A percentile compares a stretch with the other conserved stretches of the same genome.
These are phyloP conservation scores for Micractinium conductrix DNA, from an alignment of 139 green algal genomes.

Conservation along the genomic window DNA sequence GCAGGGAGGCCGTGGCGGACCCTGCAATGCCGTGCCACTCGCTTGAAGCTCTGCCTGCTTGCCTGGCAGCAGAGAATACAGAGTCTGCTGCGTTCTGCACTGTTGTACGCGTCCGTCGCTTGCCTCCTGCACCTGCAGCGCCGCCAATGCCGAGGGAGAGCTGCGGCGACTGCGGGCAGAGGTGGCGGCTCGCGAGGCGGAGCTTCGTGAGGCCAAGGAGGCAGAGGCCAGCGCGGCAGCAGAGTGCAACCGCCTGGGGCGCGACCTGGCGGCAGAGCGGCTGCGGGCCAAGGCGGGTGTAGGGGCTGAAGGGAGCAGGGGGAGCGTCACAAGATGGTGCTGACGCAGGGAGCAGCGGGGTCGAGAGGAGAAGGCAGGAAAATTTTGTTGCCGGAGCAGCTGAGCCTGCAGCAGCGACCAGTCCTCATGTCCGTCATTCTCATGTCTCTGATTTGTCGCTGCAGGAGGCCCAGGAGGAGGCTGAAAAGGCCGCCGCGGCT, in stretches of 20 bases:
- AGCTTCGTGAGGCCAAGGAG: not conserved
- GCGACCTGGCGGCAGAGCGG: constrained; percentile 16
- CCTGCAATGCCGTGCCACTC: too few relatives aligned
- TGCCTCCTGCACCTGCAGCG: not conserved
- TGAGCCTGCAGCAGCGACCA: too few relatives aligned
- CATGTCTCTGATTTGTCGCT: not conserved
- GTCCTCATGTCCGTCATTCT: too few relatives aligned
- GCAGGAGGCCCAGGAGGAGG: not conserved
- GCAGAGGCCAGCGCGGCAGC: constrained; percentile 5
- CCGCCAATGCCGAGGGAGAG: not conserved
- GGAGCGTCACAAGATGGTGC: too few relatives aligned
- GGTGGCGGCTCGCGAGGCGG: constrained; percentile 15
- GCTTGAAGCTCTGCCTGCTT: too few relatives aligned
- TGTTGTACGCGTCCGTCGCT: too few relatives aligned
- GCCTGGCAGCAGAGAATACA: too few relatives aligned
- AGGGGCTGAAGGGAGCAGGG: too few relatives aligned
- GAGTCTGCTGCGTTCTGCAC: too few relatives aligned
- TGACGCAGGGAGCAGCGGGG: too few relatives aligned
- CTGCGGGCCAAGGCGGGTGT: constrained; percentile 18
- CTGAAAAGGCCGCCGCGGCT: not conserved
- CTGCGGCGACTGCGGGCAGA: constrained; percentile 8
- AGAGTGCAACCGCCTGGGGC: constrained; percentile 1
- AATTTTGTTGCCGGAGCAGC: too few relatives aligned
- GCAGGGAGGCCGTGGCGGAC: not conserved
- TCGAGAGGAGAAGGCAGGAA: too few relatives aligned